Percentiles rank a stretch among this genome's conserved stretches.
Conservation (phyloP, 1,139 yeast species). For the Yamadazyma songkhlaensis region DNA sequence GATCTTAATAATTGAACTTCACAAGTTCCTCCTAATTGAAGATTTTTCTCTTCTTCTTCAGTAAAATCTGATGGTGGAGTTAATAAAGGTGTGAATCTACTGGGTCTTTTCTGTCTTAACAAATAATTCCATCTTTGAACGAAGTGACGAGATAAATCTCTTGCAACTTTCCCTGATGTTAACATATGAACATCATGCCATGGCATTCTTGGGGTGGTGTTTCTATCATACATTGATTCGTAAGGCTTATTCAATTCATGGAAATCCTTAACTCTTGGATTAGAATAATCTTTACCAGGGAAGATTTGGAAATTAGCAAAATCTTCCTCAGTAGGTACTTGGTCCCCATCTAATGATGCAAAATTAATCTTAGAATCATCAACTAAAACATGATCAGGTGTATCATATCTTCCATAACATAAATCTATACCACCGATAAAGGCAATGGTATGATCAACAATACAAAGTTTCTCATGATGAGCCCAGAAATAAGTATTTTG, state of each 20-base stretch:
- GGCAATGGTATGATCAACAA: constrained; percentile 84
- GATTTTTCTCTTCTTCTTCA: constrained; percentile 59
- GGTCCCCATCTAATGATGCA: constrained; percentile 26
- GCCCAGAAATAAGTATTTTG: constrained; percentile 98
- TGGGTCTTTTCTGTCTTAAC: constrained; percentile 88
- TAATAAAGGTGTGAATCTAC: constrained; percentile 86
- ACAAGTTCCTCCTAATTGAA: constrained; percentile 80
- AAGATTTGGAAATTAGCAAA: constrained; percentile 62
- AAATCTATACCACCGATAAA: constrained; percentile 95
- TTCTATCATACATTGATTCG: constrained; percentile 89
- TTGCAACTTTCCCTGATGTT: constrained; percentile 91
- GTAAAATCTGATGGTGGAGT: constrained; percentile 91
- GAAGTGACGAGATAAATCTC: constrained; percentile 91
- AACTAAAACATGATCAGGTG: constrained; percentile 87
- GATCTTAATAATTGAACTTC: constrained; percentile 89
- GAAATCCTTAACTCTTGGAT: constrained; percentile 91
- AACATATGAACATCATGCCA: constrained; percentile 99
- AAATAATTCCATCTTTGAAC: constrained; percentile 97
- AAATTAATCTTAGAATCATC: constrained; percentile 63
- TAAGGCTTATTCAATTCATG: constrained; percentile 78
- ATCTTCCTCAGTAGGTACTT: constrained; percentile 29
- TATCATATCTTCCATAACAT: constrained; percentile 94
- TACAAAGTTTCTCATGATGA: constrained; percentile 91
- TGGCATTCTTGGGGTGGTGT: constrained; percentile 88
- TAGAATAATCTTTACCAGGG: constrained; percentile 97